Evolutionary conservation across 805 yeast genomes (phyloP).

Genomic region (Metschnikowia amazonensis): DNA sequence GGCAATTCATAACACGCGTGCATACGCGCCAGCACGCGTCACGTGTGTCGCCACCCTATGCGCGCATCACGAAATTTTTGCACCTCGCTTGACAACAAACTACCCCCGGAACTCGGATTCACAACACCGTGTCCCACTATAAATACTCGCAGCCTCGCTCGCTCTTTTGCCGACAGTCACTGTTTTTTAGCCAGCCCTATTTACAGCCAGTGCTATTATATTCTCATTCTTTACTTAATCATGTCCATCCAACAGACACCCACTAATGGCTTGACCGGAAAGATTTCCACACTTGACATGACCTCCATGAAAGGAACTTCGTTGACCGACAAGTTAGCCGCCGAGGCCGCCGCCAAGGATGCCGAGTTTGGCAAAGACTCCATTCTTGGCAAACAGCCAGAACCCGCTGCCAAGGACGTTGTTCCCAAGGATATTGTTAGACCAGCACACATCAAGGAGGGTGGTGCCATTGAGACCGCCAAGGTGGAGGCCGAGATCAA

Average conservation of each 20-base stretch:
- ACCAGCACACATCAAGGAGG: slow-evolving; percentile 18
- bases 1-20: not conserved
- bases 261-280: slow-evolving; percentile 44
- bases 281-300: slow-evolving; percentile 40
- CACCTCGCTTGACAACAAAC: slow-evolving; percentile 8
- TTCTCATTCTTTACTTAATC: not conserved
- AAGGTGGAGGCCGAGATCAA: slow-evolving; percentile 24
- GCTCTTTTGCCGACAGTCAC: not conserved
- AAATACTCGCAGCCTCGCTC: slow-evolving; percentile 8
- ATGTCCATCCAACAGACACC: slow-evolving; percentile 42
- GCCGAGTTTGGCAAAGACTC: slow-evolving; percentile 16
- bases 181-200: not conserved
- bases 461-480: slow-evolving; percentile 20
- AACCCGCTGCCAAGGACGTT: slow-evolving; percentile 10
- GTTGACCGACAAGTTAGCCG: slow-evolving; percentile 42
- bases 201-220: not conserved
- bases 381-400: slow-evolving; percentile 18
- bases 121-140: slow-evolving; percentile 10
- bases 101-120: slow-evolving; percentile 15
- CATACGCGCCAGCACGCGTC: slow-evolving; percentile 9
- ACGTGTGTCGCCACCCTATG: slow-evolving; percentile 4
- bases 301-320: slow-evolving; percentile 30
- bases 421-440: slow-evolving; percentile 21
- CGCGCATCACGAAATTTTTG: slow-evolving; percentile 8
- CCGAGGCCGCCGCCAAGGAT: slow-evolving; percentile 25